Conservation (phyloP, 2,329 filamentous ascomycete genomes). For the Beauveria sp. region DNA sequence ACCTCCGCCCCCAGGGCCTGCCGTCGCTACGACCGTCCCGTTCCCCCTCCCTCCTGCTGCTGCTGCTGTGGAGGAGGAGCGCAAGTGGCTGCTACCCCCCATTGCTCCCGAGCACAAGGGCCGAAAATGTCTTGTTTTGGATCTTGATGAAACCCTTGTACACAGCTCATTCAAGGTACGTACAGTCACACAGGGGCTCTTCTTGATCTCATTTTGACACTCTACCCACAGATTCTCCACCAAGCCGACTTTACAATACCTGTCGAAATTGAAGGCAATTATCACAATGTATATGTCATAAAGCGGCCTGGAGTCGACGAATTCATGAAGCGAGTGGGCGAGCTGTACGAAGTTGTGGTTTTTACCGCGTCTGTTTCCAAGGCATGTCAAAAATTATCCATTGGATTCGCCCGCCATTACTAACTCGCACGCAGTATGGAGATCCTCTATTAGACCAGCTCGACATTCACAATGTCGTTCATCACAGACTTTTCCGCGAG, state of each 20-base stretch:
- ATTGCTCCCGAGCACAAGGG: conserved; percentile 72
- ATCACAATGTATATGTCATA: conserved; percentile 99
- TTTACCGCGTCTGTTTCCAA: conserved; percentile 98
- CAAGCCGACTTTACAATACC: conserved; percentile 99
- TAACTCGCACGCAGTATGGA: conserved; percentile 60
- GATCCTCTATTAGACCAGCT: conserved; percentile 93
- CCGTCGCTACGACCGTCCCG: conserved; percentile 31
- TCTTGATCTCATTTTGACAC: conserved; percentile 12
- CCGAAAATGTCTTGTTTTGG: conserved; percentile 88
- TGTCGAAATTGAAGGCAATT: conserved; percentile 97
- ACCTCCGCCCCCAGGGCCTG: conserved; percentile 40
- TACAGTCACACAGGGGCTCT: conserved; percentile 1
- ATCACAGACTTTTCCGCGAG: conserved; percentile 92
- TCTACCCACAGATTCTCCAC: conserved; percentile 66
- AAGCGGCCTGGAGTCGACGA: conserved; percentile 97
- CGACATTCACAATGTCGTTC: conserved; percentile 93
- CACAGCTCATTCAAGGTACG: conserved; percentile 97
- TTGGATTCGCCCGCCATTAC: not conserved
- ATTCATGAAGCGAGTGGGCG: conserved; percentile 97
- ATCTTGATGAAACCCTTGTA: conserved; percentile 92
- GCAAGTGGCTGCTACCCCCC: conserved; percentile 72
- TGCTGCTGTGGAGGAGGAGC: conserved; percentile 34
- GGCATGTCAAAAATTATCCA: conserved; percentile 37
- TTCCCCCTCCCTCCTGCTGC: conserved; percentile 34
- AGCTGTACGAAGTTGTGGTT: conserved; percentile 96